Conservation (phyloP, 2,329 filamentous ascomycete genomes). For the Teratosphaeria destructans region DNA sequence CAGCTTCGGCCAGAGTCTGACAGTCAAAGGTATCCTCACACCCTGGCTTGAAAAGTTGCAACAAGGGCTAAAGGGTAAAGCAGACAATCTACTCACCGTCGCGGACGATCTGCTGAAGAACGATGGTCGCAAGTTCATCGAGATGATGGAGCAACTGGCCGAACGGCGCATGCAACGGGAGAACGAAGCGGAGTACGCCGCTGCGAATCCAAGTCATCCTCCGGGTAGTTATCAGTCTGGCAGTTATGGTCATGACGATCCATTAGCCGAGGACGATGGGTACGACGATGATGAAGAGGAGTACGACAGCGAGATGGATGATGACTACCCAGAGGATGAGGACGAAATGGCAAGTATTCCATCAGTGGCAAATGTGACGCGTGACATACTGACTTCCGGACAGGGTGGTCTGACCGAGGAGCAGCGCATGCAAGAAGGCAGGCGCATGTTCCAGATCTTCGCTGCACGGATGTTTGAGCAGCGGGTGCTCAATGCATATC, state of each 20-base stretch:
- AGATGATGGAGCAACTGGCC: conserved; percentile 99
- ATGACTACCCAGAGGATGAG: conserved; percentile 28
- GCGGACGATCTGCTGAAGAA: conserved; percentile 98
- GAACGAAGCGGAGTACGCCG: conserved; percentile 68
- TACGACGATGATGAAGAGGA: conserved; percentile 71
- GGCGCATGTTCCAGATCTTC: conserved; percentile 99
- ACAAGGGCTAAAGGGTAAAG: conserved; percentile 29
- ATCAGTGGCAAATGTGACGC: conserved; percentile 10
- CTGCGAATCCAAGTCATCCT: conserved; percentile 46
- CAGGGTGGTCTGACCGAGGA: conserved; percentile 96
- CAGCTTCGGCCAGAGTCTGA: conserved; percentile 93
- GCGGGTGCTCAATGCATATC: conserved; percentile 89
- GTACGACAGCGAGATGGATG: conserved; percentile 49
- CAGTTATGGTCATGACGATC: conserved; percentile 48
- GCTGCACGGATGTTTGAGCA: conserved; percentile 99
- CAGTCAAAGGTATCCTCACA: conserved; percentile 63
- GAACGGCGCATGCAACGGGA: conserved; percentile 95
- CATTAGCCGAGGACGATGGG: conserved; percentile 62
- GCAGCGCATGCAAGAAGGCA: conserved; percentile 96
- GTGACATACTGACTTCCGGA: conserved; percentile 28
- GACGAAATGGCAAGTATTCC: conserved; percentile 48
- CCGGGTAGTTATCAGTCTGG: background rate
- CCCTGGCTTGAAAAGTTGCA: conserved; percentile 26
- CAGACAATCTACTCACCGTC: conserved; percentile 95
- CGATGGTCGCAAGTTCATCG: conserved; percentile 98